Percentiles rank a stretch among this genome's conserved stretches.
Conservation (phyloP, 306 rosid genomes). For the Astragalus glycyphyllos region DNA sequence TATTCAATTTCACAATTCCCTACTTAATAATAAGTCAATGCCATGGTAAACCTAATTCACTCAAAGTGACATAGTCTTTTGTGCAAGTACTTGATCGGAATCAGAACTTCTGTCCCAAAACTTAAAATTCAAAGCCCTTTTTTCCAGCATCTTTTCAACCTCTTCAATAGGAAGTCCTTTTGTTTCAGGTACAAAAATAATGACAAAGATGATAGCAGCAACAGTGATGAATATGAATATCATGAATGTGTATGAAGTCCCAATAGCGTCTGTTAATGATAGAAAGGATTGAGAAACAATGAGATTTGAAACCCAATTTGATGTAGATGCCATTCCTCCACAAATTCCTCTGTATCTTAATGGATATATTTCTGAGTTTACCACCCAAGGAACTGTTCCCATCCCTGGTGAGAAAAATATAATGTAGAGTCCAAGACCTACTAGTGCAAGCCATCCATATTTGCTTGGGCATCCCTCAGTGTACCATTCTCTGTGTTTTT, state of each 20-base stretch:
- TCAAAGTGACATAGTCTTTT: constrained; percentile 25
- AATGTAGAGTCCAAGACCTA: constrained; percentile 58
- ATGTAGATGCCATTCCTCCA: constrained; percentile 77
- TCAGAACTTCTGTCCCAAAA: constrained; percentile 55
- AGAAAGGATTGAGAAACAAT: constrained; percentile 66
- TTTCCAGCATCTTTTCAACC: constrained; percentile 62
- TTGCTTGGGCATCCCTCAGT: constrained; percentile 70
- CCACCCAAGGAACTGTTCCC: constrained; percentile 81
- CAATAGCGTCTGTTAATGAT: constrained; percentile 55
- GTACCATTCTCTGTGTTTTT: constrained; percentile 56
- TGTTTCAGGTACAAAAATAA: constrained; percentile 62
- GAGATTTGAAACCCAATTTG: constrained; percentile 65
- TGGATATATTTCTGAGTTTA: constrained; percentile 75
- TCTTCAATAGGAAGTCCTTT: constrained; percentile 73
- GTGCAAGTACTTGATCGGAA: not conserved
- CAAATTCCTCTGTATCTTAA: constrained; percentile 61
- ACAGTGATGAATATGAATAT: constrained; percentile 54
- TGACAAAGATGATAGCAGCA: constrained; percentile 59
- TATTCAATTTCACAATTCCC: constrained; percentile 4
- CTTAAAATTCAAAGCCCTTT: constrained; percentile 51
- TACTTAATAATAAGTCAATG: not conserved
- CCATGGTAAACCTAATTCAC: not conserved
- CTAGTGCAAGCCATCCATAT: constrained; percentile 57
- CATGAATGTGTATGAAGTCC: constrained; percentile 64
- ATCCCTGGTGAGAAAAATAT: constrained; percentile 71